phyloP scores from a whole-genome alignment of 2,329 filamentous ascomycete species.

The Escovopsis sp. region DNA sequence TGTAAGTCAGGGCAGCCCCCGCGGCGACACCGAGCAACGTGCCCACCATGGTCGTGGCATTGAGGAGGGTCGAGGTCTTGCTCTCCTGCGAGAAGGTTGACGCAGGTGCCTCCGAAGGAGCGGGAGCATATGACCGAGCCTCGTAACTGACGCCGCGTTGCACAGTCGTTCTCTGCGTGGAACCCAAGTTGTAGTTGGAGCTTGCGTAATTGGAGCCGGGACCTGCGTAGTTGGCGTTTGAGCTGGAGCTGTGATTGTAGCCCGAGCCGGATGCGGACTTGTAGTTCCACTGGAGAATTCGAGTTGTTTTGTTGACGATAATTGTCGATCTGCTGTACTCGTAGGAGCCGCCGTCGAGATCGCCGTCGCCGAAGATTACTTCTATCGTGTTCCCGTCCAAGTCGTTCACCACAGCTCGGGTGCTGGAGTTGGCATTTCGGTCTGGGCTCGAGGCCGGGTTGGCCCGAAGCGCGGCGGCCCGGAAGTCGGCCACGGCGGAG shows the following conservation, averaged over 20 bases:
- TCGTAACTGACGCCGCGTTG: neutral
- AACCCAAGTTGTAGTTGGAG: neutral
- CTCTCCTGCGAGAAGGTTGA: conserved; percentile 19
- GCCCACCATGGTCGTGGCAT: conserved; percentile 53
- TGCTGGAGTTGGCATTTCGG: conserved; percentile 2
- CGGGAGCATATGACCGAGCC: neutral
- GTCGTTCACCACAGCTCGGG: conserved; percentile 49
- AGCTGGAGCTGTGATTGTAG: too few species aligned
- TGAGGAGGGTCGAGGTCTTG: conserved; percentile 27
- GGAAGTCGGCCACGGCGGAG: conserved; percentile 55
- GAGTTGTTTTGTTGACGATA: conserved; percentile 22
- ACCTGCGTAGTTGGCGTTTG: neutral
- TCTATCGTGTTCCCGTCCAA: conserved; percentile 77
- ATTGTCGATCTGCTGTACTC: conserved; percentile 20
- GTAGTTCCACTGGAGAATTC: conserved; percentile 35
- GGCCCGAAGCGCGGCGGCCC: conserved; percentile 52
- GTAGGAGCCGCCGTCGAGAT: conserved; percentile 11
- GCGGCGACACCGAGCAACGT: conserved; percentile 68
- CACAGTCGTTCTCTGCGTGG: neutral
- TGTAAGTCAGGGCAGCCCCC: conserved; percentile 49
- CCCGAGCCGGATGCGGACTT: conserved; percentile 10
- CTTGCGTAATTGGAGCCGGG: neutral
- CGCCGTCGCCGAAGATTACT: conserved; percentile 41
- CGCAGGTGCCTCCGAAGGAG: neutral
- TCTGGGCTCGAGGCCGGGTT: conserved; percentile 27